Evolutionary conservation across 345 rosid genomes (phyloP).

Genomic region (Carallia brachiata): DNA sequence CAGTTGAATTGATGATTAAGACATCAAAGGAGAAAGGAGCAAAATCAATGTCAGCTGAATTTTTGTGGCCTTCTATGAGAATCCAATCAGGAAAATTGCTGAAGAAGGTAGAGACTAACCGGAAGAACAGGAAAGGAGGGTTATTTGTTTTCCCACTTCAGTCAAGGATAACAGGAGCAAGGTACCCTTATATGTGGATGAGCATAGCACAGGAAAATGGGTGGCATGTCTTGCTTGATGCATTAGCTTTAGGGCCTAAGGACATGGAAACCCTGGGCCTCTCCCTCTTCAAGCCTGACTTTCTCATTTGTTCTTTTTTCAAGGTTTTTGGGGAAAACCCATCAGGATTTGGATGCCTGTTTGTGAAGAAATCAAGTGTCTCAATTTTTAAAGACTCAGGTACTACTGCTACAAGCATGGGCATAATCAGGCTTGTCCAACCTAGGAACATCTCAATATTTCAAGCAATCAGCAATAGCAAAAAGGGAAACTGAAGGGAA

Average conservation of each 20-base stretch:
- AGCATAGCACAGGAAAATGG: constrained; percentile 62
- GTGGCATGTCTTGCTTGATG: constrained; percentile 86
- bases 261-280: constrained; percentile 92
- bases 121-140: constrained; percentile 44
- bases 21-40: constrained; percentile 66
- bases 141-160: constrained; percentile 82
- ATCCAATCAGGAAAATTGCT: constrained; percentile 47
- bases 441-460: constrained; percentile 11
- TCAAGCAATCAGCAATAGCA: constrained; percentile 5
- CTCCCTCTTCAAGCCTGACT: constrained; percentile 74
- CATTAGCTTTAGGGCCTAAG: constrained; percentile 66
- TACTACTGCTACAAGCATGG: constrained; percentile 18
- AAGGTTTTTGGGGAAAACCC: constrained; percentile 72
- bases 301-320: constrained; percentile 70
- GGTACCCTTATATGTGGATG: constrained; percentile 86
- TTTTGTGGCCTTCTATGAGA: constrained; percentile 59
- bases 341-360: constrained; percentile 73
- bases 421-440: constrained; percentile 41
- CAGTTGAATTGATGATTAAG: constrained; percentile 49
- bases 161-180: constrained; percentile 65
- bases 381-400: constrained; percentile 38
- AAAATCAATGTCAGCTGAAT: constrained; percentile 50
- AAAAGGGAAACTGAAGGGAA: constrained; percentile 5
- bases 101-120: constrained; percentile 45
- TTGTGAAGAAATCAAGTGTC: constrained; percentile 57